These are phyloP conservation scores for Begonia peltatifolia DNA, from an alignment of 306 rosid genomes.

Conservation along the genomic window DNA sequence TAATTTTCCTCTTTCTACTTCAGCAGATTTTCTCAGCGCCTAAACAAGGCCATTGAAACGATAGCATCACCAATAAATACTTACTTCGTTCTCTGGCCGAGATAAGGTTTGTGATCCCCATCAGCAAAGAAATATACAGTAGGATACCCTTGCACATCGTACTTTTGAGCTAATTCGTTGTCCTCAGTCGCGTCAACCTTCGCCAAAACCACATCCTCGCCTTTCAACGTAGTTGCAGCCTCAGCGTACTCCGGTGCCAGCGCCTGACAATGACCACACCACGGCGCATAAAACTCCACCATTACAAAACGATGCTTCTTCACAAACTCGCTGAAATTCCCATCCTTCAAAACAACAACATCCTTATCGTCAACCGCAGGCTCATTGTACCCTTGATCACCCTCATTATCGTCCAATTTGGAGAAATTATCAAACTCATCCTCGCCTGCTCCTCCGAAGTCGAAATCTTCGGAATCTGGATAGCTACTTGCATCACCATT, in stretches of 20 bases:
- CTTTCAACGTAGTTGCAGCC: slow-evolving; percentile 79
- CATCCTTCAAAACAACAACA: slow-evolving; percentile 73
- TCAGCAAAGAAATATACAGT: slow-evolving; percentile 60
- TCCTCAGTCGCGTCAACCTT: slow-evolving; percentile 89
- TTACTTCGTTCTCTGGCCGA: slow-evolving; percentile 77
- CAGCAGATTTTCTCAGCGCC: too few relatives aligned
- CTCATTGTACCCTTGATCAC: slow-evolving; percentile 19
- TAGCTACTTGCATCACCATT: slow-evolving; percentile 6
- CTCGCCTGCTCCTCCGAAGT: slow-evolving; percentile 12
- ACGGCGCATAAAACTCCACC: slow-evolving; percentile 97
- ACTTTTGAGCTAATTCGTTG: slow-evolving; percentile 62
- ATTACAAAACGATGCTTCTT: slow-evolving; percentile 51
- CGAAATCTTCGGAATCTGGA: slow-evolving; percentile 27
- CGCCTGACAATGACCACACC: slow-evolving; percentile 99
- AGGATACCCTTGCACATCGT: slow-evolving; percentile 79
- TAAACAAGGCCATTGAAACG: too few relatives aligned
- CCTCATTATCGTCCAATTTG: slow-evolving; percentile 34
- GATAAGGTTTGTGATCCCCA: slow-evolving; percentile 62
- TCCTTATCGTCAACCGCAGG: slow-evolving; percentile 78
- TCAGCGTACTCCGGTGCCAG: slow-evolving; percentile 83
- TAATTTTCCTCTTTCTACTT: too few relatives aligned
- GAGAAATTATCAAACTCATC: slow-evolving; percentile 45
- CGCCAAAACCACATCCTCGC: slow-evolving; percentile 51
- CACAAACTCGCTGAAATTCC: slow-evolving; percentile 51
- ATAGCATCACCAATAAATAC: background rate